Percentiles rank a stretch among this genome's conserved stretches.
These are phyloP conservation scores for Kuraishia floccosa DNA, from an alignment of 805 yeast species.

Conservation along the genomic window DNA sequence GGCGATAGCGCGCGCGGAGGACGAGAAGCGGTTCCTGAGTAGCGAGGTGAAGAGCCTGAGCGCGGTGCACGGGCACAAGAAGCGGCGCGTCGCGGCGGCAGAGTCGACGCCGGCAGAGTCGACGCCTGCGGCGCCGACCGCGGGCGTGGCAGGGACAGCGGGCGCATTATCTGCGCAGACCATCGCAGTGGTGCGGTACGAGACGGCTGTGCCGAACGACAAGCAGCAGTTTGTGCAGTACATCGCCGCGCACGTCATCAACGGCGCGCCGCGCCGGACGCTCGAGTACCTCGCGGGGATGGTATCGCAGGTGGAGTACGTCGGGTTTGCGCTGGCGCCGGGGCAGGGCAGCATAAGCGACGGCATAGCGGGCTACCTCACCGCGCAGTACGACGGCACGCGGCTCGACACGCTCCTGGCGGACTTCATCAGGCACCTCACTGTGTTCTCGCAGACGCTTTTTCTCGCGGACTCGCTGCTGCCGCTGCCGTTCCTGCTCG, in stretches of 20 bases:
- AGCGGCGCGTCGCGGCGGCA: neutral
- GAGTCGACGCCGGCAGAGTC: too few species aligned
- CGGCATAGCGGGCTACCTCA: slow-evolving; percentile 28
- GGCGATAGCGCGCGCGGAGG: slow-evolving; percentile 31
- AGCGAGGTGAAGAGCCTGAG: too few species aligned
- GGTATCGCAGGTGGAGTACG: slow-evolving; percentile 15
- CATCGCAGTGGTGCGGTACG: slow-evolving; percentile 15
- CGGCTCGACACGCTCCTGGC: slow-evolving; percentile 38
- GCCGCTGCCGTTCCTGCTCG: slow-evolving; percentile 48
- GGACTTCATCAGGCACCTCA: slow-evolving; percentile 25
- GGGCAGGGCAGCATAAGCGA: slow-evolving; percentile 16
- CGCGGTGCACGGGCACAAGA: slow-evolving; percentile 12
- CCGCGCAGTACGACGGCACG: slow-evolving; percentile 25
- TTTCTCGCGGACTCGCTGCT: slow-evolving; percentile 11
- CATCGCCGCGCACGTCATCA: slow-evolving; percentile 19
- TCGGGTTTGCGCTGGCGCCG: slow-evolving; percentile 15
- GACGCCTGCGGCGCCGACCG: too few species aligned
- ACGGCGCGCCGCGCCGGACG: slow-evolving; percentile 20
- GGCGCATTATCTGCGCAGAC: too few species aligned
- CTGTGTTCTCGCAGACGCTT: slow-evolving; percentile 15
- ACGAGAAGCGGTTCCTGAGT: slow-evolving; percentile 46
- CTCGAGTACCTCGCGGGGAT: slow-evolving; percentile 22
- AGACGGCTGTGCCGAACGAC: slow-evolving; percentile 21
- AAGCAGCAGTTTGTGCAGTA: slow-evolving; percentile 26
- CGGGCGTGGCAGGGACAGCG: too few species aligned